phyloP scores from a whole-genome alignment of 345 rosid species.

The Linum lewisii region DNA sequence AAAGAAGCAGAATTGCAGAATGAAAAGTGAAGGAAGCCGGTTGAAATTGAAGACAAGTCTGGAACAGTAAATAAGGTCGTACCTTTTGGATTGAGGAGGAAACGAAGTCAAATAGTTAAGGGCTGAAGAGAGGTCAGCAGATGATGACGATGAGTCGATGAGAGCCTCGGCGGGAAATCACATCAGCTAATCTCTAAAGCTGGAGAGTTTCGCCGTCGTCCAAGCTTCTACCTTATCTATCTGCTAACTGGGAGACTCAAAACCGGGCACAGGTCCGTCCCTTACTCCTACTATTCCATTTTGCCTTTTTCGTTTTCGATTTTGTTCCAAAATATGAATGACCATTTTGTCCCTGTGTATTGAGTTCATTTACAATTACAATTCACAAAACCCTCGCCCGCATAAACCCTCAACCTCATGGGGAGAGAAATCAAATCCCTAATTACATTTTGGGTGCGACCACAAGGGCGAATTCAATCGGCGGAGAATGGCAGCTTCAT shows the following conservation, averaged over 20 bases:
- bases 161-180: background rate
- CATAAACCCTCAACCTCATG: too few species aligned
- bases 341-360: background rate
- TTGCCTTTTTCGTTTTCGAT: too few species aligned
- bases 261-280: background rate
- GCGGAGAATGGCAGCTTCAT: background rate
- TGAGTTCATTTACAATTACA: too few species aligned
- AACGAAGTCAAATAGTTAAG: background rate
- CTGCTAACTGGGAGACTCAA: background rate
- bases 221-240: background rate
- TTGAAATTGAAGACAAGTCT: background rate
- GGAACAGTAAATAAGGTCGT: background rate
- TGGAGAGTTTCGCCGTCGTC: too few species aligned
- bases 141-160: background rate
- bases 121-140: background rate
- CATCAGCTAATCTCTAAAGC: too few species aligned
- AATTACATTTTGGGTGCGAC: too few species aligned
- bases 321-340: too few species aligned
- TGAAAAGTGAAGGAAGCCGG: background rate
- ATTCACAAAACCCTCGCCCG: too few species aligned
- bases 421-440: too few species aligned
- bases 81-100: background rate
- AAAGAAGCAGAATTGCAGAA: too few species aligned
- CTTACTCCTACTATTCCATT: background rate
- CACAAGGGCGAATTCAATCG: background rate